These are phyloP conservation scores for Saccharomyces hybrid DNA, from an alignment of 1,139 yeast species.

Conservation along the genomic window DNA sequence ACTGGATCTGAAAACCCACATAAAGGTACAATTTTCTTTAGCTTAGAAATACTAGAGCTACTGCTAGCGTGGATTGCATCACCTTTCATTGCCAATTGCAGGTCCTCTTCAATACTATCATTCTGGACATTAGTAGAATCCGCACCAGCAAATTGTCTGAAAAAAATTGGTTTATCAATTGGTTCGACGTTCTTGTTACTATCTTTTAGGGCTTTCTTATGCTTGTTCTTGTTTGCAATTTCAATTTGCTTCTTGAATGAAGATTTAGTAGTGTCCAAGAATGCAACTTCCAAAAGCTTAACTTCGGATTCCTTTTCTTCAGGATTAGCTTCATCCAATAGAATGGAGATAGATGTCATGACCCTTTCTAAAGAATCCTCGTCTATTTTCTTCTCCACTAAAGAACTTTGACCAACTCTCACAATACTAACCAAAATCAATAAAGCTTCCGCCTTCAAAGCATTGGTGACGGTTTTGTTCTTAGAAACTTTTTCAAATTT, in stretches of 20 bases:
- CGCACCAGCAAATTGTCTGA: slow-evolving; percentile 71
- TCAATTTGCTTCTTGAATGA: slow-evolving; percentile 68
- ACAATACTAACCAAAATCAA: slow-evolving; percentile 85
- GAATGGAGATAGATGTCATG: slow-evolving; percentile 68
- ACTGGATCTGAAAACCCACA: slow-evolving; percentile 98
- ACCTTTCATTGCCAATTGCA: slow-evolving; percentile 41
- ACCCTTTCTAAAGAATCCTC: slow-evolving; percentile 95
- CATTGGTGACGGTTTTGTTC: slow-evolving; percentile 57
- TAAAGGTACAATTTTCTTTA: slow-evolving; percentile 82
- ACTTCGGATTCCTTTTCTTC: slow-evolving; percentile 35
- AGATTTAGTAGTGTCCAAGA: slow-evolving; percentile 81
- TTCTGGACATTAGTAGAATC: slow-evolving; percentile 36
- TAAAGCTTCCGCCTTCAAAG: slow-evolving; percentile 90
- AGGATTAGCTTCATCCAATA: slow-evolving; percentile 57
- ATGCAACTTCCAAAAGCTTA: slow-evolving; percentile 55
- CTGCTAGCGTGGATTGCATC: slow-evolving; percentile 41
- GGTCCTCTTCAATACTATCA: slow-evolving; percentile 42
- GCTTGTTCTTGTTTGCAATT: slow-evolving; percentile 44
- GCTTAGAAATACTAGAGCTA: slow-evolving; percentile 61
- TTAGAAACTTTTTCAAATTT: slow-evolving; percentile 59
- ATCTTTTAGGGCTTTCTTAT: slow-evolving; percentile 51
- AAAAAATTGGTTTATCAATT: slow-evolving; percentile 72
- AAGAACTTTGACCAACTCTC: slow-evolving; percentile 81
- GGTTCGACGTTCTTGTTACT: slow-evolving; percentile 66
- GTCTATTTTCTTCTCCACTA: slow-evolving; percentile 71